Conservation (phyloP, 2,329 filamentous ascomycete species). For the Colletotrichum musae region DNA sequence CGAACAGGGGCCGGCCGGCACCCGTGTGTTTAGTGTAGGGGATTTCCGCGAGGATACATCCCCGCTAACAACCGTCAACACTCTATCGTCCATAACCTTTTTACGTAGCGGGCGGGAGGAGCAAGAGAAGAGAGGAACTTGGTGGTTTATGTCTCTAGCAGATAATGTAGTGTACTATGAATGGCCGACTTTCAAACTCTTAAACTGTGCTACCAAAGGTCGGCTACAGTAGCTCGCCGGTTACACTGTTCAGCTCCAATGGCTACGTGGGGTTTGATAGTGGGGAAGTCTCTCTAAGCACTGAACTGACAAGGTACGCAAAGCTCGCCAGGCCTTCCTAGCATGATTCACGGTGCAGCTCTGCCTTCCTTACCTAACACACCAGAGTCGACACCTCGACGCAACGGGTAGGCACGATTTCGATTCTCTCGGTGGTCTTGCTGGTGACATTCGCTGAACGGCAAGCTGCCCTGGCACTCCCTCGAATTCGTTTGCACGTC, state of each 20-base stretch:
- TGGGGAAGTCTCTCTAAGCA: constrained; percentile 12
- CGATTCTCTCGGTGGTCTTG: not conserved
- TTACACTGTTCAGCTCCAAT: too few species aligned
- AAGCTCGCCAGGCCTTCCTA: constrained; percentile 29
- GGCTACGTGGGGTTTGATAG: not conserved
- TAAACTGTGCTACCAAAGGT: too few species aligned
- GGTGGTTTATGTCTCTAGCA: too few species aligned
- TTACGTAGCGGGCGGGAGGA: too few species aligned
- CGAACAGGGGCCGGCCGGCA: not conserved
- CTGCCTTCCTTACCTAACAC: constrained; percentile 2
- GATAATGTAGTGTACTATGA: too few species aligned
- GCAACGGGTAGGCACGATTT: constrained; percentile 19
- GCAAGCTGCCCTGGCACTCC: too few species aligned
- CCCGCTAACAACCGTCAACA: not conserved
- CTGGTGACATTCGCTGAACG: not conserved
- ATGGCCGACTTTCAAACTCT: too few species aligned
- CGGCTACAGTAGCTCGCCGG: too few species aligned
- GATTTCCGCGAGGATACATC: not conserved
- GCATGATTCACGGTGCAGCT: constrained; percentile 15
- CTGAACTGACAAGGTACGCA: constrained; percentile 1
- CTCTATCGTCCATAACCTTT: too few species aligned
- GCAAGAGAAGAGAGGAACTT: too few species aligned
- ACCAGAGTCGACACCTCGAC: constrained; percentile 21
- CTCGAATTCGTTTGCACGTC: too few species aligned
- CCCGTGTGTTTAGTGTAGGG: too few species aligned